Conservation (phyloP, 2,329 filamentous ascomycete species). For the Ophiostoma sp. region DNA sequence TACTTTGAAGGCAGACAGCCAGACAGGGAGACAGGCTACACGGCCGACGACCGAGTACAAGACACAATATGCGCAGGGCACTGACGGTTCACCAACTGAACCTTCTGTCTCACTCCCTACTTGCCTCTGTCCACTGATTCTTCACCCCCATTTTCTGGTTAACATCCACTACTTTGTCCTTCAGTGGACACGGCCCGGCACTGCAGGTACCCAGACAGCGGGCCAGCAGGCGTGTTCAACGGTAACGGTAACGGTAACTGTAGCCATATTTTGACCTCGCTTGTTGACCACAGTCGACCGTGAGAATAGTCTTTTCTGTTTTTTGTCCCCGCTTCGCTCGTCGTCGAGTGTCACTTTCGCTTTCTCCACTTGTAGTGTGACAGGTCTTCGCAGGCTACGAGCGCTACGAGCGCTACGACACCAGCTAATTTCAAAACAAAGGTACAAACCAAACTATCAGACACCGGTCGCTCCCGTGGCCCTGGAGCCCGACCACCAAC, state of each 20-base stretch:
- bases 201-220: background rate
- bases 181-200: background rate
- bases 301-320: too few relatives aligned
- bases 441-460: background rate
- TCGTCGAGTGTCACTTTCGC: background rate
- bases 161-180: background rate
- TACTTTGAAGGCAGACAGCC: background rate
- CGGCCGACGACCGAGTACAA: background rate
- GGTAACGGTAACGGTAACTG: background rate
- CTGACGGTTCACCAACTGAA: background rate
- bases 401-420: too few relatives aligned
- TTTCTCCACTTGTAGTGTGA: background rate
- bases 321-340: too few relatives aligned
- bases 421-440: too few relatives aligned
- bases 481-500: background rate
- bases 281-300: background rate
- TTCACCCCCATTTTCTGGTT: background rate
- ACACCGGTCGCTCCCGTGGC: background rate
- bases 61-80: background rate
- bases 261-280: background rate
- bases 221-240: background rate
- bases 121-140: background rate
- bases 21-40: background rate
- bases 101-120: background rate
- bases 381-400: background rate